phyloP scores from a whole-genome alignment of 306 rosid species.

The Astragalus membranaceus region DNA sequence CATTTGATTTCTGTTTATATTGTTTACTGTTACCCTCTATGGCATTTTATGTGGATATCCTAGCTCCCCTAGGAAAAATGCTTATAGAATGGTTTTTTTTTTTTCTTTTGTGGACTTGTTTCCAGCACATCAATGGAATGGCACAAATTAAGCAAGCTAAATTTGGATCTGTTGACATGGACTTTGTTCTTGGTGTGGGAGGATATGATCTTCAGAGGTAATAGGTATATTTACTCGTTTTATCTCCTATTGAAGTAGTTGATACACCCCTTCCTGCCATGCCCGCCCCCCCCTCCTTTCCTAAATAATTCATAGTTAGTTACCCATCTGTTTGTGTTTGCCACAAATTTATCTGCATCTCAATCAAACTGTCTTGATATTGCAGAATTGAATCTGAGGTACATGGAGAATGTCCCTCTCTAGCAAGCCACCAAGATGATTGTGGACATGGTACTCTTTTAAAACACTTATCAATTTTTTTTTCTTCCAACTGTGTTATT shows the following conservation, averaged over 20 bases:
- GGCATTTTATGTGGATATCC: conserved; percentile 7
- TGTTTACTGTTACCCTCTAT: background rate
- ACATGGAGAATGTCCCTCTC: conserved; percentile 47
- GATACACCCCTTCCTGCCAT: background rate
- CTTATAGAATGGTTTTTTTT: background rate
- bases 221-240: conserved; percentile 29
- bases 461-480: background rate
- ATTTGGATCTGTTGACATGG: conserved; percentile 83
- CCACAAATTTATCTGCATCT: conserved; percentile 1
- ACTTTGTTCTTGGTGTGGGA: conserved; percentile 88
- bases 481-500: background rate
- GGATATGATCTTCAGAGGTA: conserved; percentile 95
- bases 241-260: background rate
- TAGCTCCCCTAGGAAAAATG: conserved; percentile 3
- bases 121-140: conserved; percentile 80
- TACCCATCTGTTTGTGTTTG: background rate
- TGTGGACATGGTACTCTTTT: conserved; percentile 49
- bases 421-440: conserved; percentile 48
- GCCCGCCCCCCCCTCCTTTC: background rate
- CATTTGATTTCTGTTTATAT: background rate
- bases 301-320: background rate
- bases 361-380: conserved; percentile 11
- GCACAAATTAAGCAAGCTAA: conserved; percentile 75
- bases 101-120: conserved; percentile 23
- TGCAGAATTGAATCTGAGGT: conserved; percentile 78